Base-by-base conservation (phyloP, 2,329 filamentous ascomycete species). In the Pseudopyricularia javanii region DNA sequence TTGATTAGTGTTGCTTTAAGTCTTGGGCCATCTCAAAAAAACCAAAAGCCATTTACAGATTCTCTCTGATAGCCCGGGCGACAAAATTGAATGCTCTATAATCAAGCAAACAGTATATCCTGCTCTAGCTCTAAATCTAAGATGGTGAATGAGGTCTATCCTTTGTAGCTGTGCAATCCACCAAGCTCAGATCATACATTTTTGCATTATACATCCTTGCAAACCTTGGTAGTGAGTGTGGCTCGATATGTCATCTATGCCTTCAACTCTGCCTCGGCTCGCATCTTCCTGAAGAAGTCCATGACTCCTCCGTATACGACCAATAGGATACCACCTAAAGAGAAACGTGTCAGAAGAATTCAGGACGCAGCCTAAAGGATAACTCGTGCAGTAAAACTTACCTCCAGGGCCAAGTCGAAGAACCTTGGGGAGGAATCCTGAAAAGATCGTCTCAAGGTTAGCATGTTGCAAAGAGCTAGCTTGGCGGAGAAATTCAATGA, bases 341-440 rank as follows among this genome's bases (percentile, higher is more conserved):
- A 64, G n/a, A 72, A 6, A 14, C 28, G 7, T 12, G 53, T 54
- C 20, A 54, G 54, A n/a, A 54, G 54, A n/a, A 28, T 37, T 9
- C 43, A 30, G 3, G 33, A 9, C 3, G 28, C 48, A 24, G 12
- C 28, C 24, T 15, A 14, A n/a, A 28, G 9, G 34, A 7, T 12
- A 3, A 56, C 81, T 63, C 58, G 80, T 67, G 60, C 64, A 64
- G 30, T 28, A 7, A 24, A 40, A 59, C 61, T 51, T 55, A 61
- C 69, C 69, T 56, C 71, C 85, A 28, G 86, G 86, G 56, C 85
- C 82, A 58, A 86, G 67, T 71, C 87, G 75, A 57, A 95, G 75
- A 34, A 96, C 93, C 80, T 98, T 98, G 60, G 93, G 93, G 57
- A 93, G 65, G 78, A 98, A 98, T 15, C 93, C 50, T 52, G 7